phyloP scores from a whole-genome alignment of 495 filamentous ascomycete species.

The Lasiosphaeria miniovina region DNA sequence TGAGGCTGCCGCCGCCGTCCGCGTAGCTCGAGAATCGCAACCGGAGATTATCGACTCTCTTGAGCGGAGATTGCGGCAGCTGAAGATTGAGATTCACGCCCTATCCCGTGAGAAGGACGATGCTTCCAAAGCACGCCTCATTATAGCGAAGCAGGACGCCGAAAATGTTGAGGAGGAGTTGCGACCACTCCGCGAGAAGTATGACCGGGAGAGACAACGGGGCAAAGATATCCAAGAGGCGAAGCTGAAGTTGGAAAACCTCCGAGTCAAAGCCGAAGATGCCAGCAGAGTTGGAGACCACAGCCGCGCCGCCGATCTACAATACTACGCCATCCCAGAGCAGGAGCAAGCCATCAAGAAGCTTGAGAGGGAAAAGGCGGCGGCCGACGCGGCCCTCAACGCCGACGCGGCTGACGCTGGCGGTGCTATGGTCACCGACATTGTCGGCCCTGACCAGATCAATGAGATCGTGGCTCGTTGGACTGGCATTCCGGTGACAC shows the following conservation, averaged over 20 bases:
- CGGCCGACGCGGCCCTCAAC: slow-evolving; percentile 70
- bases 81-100: slow-evolving; percentile 95
- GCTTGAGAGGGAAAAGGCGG: slow-evolving; percentile 76
- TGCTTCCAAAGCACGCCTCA: slow-evolving; percentile 76
- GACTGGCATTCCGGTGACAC: slow-evolving; percentile 95
- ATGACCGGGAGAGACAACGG: slow-evolving; percentile 84
- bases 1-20: slow-evolving; percentile 90
- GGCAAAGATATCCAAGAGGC: slow-evolving; percentile 89
- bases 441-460: slow-evolving; percentile 96
- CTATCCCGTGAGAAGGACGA: slow-evolving; percentile 92
- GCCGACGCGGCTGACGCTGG: slow-evolving; percentile 56
- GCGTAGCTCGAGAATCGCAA: slow-evolving; percentile 91
- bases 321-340: slow-evolving; percentile 96
- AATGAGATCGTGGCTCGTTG: slow-evolving; percentile 96
- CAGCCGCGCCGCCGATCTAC: slow-evolving; percentile 79
- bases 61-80: slow-evolving; percentile 80
- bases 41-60: slow-evolving; percentile 92
- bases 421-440: slow-evolving; percentile 76
- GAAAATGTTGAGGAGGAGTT: slow-evolving; percentile 91
- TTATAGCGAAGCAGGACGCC: slow-evolving; percentile 80
- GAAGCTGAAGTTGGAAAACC: slow-evolving; percentile 87
- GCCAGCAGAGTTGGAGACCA: slow-evolving; percentile 83
- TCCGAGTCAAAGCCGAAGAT: slow-evolving; percentile 87
- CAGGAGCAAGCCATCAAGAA: slow-evolving; percentile 72
- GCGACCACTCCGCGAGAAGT: slow-evolving; percentile 88